Conservation (phyloP, 169 alveolate species). For the Theileria parva region DNA sequence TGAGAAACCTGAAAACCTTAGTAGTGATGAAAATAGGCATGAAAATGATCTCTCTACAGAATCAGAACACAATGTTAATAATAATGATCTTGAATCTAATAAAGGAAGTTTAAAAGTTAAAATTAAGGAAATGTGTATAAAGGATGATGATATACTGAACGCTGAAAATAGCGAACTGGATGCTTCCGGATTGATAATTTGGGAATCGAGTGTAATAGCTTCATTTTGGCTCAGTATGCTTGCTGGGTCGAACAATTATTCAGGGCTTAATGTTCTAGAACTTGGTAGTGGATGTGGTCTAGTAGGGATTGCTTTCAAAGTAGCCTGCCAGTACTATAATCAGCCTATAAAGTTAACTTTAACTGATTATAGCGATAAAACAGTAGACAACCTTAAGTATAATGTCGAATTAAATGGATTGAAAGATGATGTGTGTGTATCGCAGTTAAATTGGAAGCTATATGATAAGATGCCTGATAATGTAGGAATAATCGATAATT, state of each 20-base stretch:
- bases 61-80: slow-evolving; percentile 11
- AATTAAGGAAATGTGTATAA: slow-evolving; percentile 41
- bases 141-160: slow-evolving; percentile 35
- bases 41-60: not conserved
- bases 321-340: slow-evolving; percentile 17
- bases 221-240: slow-evolving; percentile 68
- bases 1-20: not conserved
- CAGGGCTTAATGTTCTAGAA: slow-evolving; percentile 43
- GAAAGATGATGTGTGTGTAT: not conserved
- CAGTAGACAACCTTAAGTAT: slow-evolving; percentile 62
- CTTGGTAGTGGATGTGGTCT: slow-evolving; percentile 77
- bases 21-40: not conserved
- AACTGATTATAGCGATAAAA: slow-evolving; percentile 60
- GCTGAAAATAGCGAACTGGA: slow-evolving; percentile 51
- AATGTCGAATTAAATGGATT: slow-evolving; percentile 63
- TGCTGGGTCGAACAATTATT: slow-evolving; percentile 6
- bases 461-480: slow-evolving; percentile 1
- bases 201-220: slow-evolving; percentile 71
- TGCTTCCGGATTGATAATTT: slow-evolving; percentile 68
- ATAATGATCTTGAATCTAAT: slow-evolving; percentile 5
- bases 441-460: slow-evolving; percentile 3
- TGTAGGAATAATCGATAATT: slow-evolving; percentile 25
- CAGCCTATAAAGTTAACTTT: slow-evolving; percentile 25
- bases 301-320: slow-evolving; percentile 56
- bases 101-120: slow-evolving; percentile 8